phyloP scores from a whole-genome alignment of 2,329 filamentous ascomycete genomes.

The Colletotrichum orchidophilum region DNA sequence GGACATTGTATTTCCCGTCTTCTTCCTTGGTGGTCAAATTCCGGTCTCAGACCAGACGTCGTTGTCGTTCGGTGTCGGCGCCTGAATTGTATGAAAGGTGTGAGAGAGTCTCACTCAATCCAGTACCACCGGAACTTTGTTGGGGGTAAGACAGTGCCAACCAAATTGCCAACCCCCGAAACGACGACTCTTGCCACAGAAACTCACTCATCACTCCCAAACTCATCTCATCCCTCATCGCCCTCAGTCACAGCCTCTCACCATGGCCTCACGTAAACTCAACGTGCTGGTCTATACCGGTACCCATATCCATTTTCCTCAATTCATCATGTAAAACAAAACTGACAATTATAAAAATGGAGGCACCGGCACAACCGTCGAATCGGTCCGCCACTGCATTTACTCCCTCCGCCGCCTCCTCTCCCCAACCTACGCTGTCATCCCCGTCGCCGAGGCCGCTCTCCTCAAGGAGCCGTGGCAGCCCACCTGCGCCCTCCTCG shows the following conservation, averaged over 20 bases:
- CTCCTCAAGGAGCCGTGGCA: slow-evolving; percentile 94
- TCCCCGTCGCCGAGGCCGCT: slow-evolving; percentile 79
- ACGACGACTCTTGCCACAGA: neutral
- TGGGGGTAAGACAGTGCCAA: slow-evolving; percentile 26
- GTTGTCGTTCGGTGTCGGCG: neutral
- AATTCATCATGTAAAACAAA: slow-evolving; percentile 37
- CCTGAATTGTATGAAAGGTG: neutral
- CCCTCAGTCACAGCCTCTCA: slow-evolving; percentile 18
- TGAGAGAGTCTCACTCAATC: neutral
- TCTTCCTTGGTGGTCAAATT: neutral
- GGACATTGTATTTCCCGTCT: slow-evolving; percentile 52
- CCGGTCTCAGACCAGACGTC: neutral
- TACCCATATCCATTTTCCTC: slow-evolving; percentile 49
- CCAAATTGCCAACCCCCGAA: slow-evolving; percentile 13
- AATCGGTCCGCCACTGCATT: slow-evolving; percentile 90
- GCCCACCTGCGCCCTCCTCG: slow-evolving; percentile 84
- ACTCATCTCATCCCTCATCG: slow-evolving; percentile 12
- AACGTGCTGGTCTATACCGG: slow-evolving; percentile 95
- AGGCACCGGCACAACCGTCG: slow-evolving; percentile 87
- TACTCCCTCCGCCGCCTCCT: slow-evolving; percentile 87
- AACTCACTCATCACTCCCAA: slow-evolving; percentile 7
- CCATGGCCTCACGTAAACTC: slow-evolving; percentile 75
- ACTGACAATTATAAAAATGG: slow-evolving; percentile 35
- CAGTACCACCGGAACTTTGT: neutral
- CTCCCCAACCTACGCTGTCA: slow-evolving; percentile 91